These are phyloP conservation scores for Fagus crenata DNA, from an alignment of 306 rosid species.

Conservation along the genomic window DNA sequence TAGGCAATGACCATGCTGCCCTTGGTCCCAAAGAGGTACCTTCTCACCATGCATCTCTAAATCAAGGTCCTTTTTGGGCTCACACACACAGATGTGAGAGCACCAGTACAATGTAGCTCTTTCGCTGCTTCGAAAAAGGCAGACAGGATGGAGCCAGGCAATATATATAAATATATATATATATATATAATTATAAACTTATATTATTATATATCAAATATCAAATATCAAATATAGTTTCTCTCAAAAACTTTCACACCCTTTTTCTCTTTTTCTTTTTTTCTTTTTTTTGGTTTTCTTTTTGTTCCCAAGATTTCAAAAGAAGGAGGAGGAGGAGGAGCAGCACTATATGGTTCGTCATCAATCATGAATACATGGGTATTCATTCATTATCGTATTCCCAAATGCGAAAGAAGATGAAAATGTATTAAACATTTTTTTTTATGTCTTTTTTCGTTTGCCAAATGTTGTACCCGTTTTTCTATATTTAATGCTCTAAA, in stretches of 20 bases:
- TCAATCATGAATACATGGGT: slow-evolving; percentile 35
- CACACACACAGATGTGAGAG: slow-evolving; percentile 43
- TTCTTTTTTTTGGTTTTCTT: neutral
- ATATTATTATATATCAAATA: slow-evolving; percentile 16
- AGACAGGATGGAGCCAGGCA: slow-evolving; percentile 87
- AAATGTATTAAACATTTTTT: slow-evolving; percentile 27
- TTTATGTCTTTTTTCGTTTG: slow-evolving; percentile 26
- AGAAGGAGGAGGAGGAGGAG: slow-evolving; percentile 21
- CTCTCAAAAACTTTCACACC: slow-evolving; percentile 37
- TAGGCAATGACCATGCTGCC: slow-evolving; percentile 46
- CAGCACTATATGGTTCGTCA: slow-evolving; percentile 25
- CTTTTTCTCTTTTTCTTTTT: neutral
- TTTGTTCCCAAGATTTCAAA: slow-evolving; percentile 29
- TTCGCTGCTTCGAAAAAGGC: slow-evolving; percentile 60
- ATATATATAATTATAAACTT: neutral
- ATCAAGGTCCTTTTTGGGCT: slow-evolving; percentile 54
- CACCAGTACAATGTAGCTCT: slow-evolving; percentile 61
- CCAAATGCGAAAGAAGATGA: slow-evolving; percentile 27
- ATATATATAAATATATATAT: slow-evolving; percentile 10
- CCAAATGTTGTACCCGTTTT: slow-evolving; percentile 27
- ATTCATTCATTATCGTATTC: slow-evolving; percentile 7
- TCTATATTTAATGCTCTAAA: slow-evolving; percentile 16
- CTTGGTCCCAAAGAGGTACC: slow-evolving; percentile 49
- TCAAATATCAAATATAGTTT: slow-evolving; percentile 21
- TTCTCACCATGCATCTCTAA: slow-evolving; percentile 42